Percentiles rank a stretch among this genome's conserved stretches.
Evolutionary conservation across 352 stramenopile genomes (phyloP).

Genomic region (Pythium guiyangense): DNA sequence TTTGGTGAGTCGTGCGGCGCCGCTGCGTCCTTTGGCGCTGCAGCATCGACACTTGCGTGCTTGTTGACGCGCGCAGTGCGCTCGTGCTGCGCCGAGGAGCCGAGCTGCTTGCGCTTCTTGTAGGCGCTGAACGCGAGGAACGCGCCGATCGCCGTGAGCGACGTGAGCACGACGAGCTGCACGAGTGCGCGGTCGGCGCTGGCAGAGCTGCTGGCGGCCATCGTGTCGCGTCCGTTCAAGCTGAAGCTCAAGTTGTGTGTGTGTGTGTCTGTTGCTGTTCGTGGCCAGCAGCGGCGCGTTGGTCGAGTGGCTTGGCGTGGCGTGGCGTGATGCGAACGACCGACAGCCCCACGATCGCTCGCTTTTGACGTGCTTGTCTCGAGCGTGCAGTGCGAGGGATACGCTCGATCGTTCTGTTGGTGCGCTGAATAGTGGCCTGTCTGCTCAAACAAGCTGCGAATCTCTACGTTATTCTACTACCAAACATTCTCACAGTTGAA

Average conservation of each 20-base stretch:
- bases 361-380: too few species aligned
- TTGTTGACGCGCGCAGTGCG: conserved; percentile 9
- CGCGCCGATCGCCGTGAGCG: conserved; percentile 59
- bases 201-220: conserved; percentile 14
- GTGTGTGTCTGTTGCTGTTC: too few species aligned
- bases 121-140: conserved; percentile 52
- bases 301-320: too few species aligned
- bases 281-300: too few species aligned
- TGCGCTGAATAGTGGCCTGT: too few species aligned
- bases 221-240: not conserved
- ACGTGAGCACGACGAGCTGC: conserved; percentile 68
- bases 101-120: conserved; percentile 32
- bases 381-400: too few species aligned
- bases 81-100: conserved; percentile 7
- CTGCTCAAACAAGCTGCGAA: too few species aligned
- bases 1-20: conserved; percentile 21
- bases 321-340: too few species aligned
- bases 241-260: not conserved
- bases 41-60: conserved; percentile 19
- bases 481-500: too few species aligned
- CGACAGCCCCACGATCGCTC: too few species aligned
- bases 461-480: too few species aligned
- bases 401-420: too few species aligned
- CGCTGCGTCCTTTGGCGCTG: conserved; percentile 15
- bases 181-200: conserved; percentile 39